A percentile compares a stretch with the other conserved stretches of the same genome.
Evolutionary conservation across 1,284 basidiomycete species (phyloP).

Genomic region (Ceratobasidium sp.): DNA sequence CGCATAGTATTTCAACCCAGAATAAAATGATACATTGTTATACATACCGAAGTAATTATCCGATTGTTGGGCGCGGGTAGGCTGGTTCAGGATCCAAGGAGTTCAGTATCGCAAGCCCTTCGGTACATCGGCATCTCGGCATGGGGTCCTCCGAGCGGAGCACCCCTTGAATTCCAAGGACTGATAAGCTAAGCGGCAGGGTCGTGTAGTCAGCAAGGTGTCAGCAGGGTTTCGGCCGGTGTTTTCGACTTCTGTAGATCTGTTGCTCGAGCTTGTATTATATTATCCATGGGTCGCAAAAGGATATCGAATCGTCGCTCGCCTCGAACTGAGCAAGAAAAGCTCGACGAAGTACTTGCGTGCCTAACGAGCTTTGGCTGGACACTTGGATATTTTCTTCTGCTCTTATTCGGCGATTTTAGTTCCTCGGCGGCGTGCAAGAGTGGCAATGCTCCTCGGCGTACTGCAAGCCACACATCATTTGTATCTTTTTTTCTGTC

Average conservation of each 20-base stretch:
- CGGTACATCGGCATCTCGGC: no score
- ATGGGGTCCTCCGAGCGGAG: no score
- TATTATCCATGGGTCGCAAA: background rate
- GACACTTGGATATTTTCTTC: slow-evolving; percentile 2
- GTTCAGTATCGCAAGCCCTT: no score
- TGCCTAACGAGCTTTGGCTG: background rate
- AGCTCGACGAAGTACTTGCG: background rate
- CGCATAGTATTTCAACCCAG: no score
- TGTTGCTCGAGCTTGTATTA: background rate
- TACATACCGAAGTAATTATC: no score
- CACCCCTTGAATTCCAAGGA: no score
- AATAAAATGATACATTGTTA: no score
- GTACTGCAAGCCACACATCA: background rate
- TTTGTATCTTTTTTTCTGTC: background rate
- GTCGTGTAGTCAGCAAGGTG: no score
- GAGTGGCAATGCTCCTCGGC: background rate
- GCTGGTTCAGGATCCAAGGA: no score
- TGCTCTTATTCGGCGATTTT: slow-evolving; percentile 4
- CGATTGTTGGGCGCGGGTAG: no score
- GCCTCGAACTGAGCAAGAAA: background rate
- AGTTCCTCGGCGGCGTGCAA: background rate
- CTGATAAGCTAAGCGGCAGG: no score
- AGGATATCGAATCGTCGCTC: background rate
- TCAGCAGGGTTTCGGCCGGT: background rate
- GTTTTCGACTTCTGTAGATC: slow-evolving; percentile 1